These are phyloP conservation scores for Spinacia oleracea DNA, from an alignment of 179 eudicot genomes.

Conservation along the genomic window DNA sequence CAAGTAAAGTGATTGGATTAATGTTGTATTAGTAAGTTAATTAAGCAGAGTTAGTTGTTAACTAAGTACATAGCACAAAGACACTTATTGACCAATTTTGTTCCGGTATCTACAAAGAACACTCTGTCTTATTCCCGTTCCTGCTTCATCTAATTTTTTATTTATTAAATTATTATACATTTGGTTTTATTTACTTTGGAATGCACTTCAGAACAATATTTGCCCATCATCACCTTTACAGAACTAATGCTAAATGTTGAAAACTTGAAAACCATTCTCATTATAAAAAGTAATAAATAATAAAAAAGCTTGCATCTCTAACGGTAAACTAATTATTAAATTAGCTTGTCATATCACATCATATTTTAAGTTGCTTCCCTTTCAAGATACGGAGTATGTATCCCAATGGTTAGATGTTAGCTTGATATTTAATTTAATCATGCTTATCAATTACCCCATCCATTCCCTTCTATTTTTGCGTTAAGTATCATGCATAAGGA, in stretches of 20 bases:
- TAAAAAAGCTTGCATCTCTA: too few relatives aligned
- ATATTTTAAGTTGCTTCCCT: too few relatives aligned
- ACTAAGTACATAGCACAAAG: slow-evolving; percentile 15
- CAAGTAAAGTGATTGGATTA: not conserved
- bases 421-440: too few relatives aligned
- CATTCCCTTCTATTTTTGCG: too few relatives aligned
- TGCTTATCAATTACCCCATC: too few relatives aligned
- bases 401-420: too few relatives aligned
- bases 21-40: not conserved
- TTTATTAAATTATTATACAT: not conserved
- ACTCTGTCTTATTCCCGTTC: not conserved
- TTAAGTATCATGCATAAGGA: too few relatives aligned
- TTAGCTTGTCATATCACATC: too few relatives aligned
- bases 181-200: slow-evolving; percentile 1
- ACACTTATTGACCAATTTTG: slow-evolving; percentile 8
- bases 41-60: not conserved
- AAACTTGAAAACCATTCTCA: too few relatives aligned
- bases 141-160: not conserved
- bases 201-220: not conserved
- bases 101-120: not conserved
- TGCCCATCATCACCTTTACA: not conserved
- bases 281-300: too few relatives aligned
- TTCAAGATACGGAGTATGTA: too few relatives aligned
- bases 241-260: not conserved
- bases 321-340: too few relatives aligned